Percentiles rank a stretch among this genome's conserved stretches.
These are phyloP conservation scores for Magnaporthiopsis incrustans DNA, from an alignment of 2,329 filamentous ascomycete species.

Conservation along the genomic window DNA sequence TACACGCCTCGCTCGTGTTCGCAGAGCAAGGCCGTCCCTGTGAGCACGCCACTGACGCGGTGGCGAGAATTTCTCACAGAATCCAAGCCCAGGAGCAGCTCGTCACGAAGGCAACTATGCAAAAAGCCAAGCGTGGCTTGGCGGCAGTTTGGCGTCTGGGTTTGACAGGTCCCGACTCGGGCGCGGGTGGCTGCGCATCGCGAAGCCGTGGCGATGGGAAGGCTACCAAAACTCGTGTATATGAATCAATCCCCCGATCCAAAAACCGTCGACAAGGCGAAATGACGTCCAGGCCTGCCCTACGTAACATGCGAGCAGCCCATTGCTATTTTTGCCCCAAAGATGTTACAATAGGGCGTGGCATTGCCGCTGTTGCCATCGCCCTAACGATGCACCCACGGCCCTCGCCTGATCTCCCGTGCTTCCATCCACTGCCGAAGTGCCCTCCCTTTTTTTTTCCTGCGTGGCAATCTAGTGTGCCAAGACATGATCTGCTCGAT, in stretches of 20 bases:
- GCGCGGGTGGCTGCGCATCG: neutral
- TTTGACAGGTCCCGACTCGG: neutral
- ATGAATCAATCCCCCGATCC: neutral
- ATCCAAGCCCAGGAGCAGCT: neutral
- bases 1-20: neutral
- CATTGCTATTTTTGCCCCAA: neutral
- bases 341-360: too few relatives aligned
- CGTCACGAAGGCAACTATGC: neutral
- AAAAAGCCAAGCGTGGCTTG: neutral
- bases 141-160: neutral
- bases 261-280: neutral
- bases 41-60: too few relatives aligned
- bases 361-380: too few relatives aligned
- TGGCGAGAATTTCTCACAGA: neutral
- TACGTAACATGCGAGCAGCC: too few relatives aligned
- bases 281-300: neutral
- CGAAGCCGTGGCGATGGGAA: neutral
- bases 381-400: too few relatives aligned
- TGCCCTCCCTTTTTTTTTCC: too few relatives aligned
- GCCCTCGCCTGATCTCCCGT: too few relatives aligned
- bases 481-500: constrained; percentile 3
- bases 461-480: neutral
- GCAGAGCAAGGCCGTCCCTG: neutral
- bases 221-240: too few relatives aligned
- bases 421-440: too few relatives aligned